Base-by-base conservation (phyloP, 2,329 filamentous ascomycete species). In the Aurifilum marmelostoma region DNA sequence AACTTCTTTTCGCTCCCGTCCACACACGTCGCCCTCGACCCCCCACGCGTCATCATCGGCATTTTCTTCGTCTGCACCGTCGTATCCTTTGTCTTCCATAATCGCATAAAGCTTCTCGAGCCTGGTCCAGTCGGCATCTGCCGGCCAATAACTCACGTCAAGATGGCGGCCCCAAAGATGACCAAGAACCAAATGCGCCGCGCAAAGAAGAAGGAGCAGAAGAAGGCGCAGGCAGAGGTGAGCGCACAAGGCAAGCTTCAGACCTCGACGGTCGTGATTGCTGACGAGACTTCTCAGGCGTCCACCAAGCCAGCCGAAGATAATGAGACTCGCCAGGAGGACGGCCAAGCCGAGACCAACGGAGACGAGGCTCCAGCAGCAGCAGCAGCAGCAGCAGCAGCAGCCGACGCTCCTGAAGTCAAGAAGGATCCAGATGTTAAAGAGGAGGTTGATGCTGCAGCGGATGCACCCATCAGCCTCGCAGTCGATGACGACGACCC, bases 101-200 rank as follows among this genome's bases (percentile, higher is more conserved):
- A 12, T 18, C 32, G 6, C 34, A 11, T 1, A 61, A 50, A n/a
- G 41, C 29, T 60, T 24, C 41, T 43, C 9, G 29, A 8, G 11
- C 27, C 41, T 66, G 24, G 54, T 47, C 24, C 18, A 34, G 64
- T 61, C 56, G 65, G 56, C 65, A 39, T 60, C 58, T 32, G 65
- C 56, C 41, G 65, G 18, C 27, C 56, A 52, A 11, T 4, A 4
- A 21, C 43, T 64, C 68, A 65, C 54, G 61, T 65, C 80, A 83
- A 79, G 77, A 91, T 90, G 88, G 88, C 87, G 76, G 79, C 83
- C 73, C 80, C 85, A 74, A 97, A 95, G 83, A 89, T 91, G 84
- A 94, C 91, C 79, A 98, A 97, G 85, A 97, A 97, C 81, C 93
- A 97, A 82, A 91, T 94, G 84, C 89, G 94, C 79, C 90, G 95